These are phyloP conservation scores for Erythrobasidium hasegawianum DNA, from an alignment of 1,284 basidiomycete genomes.

Conservation along the genomic window DNA sequence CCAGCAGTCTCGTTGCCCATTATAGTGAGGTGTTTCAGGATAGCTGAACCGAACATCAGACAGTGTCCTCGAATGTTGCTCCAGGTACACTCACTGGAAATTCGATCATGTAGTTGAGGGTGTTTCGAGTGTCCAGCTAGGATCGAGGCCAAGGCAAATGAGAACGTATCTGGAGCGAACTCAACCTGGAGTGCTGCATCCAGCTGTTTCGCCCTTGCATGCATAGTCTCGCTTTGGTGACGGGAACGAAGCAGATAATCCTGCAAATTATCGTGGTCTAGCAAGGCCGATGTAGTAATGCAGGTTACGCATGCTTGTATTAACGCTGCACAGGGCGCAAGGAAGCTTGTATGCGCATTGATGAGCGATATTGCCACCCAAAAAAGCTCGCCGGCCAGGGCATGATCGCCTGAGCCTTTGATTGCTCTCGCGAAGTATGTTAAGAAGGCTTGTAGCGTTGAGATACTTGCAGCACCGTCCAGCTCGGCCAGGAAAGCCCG, in stretches of 20 bases:
- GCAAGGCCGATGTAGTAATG: not conserved
- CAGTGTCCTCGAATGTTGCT: not conserved
- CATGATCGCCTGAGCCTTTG: not conserved
- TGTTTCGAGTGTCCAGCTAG: constrained; percentile 16
- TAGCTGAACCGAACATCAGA: not conserved
- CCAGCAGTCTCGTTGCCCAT: not conserved
- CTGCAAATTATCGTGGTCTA: not conserved
- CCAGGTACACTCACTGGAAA: not conserved
- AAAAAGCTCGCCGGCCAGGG: constrained; percentile 7
- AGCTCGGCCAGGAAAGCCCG: not conserved
- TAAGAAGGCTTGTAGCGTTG: constrained; percentile 14
- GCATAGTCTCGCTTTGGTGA: not conserved
- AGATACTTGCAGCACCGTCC: not conserved
- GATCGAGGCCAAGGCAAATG: constrained; percentile 8
- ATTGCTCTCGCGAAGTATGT: not conserved
- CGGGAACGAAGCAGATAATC: not conserved
- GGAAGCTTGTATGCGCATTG: constrained; percentile 21
- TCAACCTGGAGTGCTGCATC: constrained; percentile 7
- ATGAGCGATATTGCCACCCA: constrained; percentile 17
- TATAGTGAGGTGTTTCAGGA: not conserved
- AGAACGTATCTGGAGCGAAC: constrained; percentile 25
- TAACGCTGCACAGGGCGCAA: not conserved
- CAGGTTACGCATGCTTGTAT: not conserved
- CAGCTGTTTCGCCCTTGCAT: not conserved
- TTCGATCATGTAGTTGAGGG: not conserved